Evolutionary conservation across 768 basidiomycete genomes (phyloP), one percentile per base, ranked within the genome.

Genomic region (Tylopilus felleus): DNA sequence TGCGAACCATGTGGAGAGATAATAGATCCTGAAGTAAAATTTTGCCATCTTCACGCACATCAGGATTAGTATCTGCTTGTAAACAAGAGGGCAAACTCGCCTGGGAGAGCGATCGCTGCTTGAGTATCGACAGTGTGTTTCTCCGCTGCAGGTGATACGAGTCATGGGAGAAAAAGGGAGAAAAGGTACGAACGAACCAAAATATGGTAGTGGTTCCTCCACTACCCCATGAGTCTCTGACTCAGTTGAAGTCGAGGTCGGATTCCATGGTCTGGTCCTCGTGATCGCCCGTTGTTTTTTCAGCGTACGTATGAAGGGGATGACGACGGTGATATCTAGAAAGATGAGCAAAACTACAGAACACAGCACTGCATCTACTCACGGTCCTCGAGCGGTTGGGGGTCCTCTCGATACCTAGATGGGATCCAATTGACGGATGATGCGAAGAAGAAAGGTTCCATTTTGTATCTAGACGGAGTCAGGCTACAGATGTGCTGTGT

Each of bases 401-500:
- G 43, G 22, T 71, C 69, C 61, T 77, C 75, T 57, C 71, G 73
- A 55, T 75, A 77, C 41, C 73, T 71, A 2, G 74, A 71, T 1
- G 76, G 74, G 36, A 73, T 76, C 66, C 73, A 70, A 55, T 75
- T 74, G 14, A 70, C 38, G 1, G 76, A 75, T 0, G 74, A 75
- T 7, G 74, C 70, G 42, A 75, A 77, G 57, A 74, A 78, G 56
- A 77, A 75, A 0, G 76, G 75, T 56, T 77, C 76, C 25, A 77
- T 58, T 44, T 71, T 69, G 56, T 71, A 75, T 54, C 77, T 78
- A 38, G 8, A 13, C 12, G 5, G 31, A 25, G 36, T 53, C 6
- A 69, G 54, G 58, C 39, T 7, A 2, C 12, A 13, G 3, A 33
- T 17, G 9, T 16, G 7, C 6, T 3, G 7, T 14, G 19, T 3